Evolutionary conservation across 441 rosid species (phyloP).

Genomic region (Erodium texanum): DNA sequence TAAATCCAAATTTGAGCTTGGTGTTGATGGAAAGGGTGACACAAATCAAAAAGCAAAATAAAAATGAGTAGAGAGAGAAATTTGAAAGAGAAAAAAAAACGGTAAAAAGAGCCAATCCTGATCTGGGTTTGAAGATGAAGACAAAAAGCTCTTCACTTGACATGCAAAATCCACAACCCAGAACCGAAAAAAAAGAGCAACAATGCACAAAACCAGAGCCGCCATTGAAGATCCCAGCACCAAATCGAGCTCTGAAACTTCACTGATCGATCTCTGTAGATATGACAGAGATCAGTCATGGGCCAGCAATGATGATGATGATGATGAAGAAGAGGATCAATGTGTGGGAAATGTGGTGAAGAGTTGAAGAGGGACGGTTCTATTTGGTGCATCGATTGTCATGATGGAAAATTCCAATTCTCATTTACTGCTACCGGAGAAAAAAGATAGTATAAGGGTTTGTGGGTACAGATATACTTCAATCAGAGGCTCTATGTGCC

Average conservation of each 20-base stretch:
- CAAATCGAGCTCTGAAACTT: neutral
- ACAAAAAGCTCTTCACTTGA: neutral
- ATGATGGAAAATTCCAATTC: neutral
- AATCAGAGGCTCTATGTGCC: neutral
- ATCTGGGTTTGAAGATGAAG: neutral
- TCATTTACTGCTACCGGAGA: neutral
- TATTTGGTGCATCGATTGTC: neutral
- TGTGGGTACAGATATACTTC: neutral
- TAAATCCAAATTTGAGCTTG: neutral
- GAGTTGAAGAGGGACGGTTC: neutral
- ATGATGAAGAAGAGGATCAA: neutral
- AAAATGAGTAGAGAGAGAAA: neutral
- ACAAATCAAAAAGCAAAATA: neutral
- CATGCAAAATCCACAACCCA: neutral
- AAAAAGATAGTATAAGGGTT: neutral
- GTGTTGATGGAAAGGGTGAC: neutral
- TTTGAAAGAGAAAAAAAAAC: neutral
- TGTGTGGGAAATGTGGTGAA: neutral
- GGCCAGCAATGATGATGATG: neutral
- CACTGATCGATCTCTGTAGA: neutral
- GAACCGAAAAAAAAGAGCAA: neutral
- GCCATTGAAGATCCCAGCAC: neutral
- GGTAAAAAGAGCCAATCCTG: neutral
- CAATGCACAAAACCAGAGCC: neutral
- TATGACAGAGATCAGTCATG: neutral